phyloP scores from a whole-genome alignment of 148 eudicot species.

The Suaeda aralocaspica region DNA sequence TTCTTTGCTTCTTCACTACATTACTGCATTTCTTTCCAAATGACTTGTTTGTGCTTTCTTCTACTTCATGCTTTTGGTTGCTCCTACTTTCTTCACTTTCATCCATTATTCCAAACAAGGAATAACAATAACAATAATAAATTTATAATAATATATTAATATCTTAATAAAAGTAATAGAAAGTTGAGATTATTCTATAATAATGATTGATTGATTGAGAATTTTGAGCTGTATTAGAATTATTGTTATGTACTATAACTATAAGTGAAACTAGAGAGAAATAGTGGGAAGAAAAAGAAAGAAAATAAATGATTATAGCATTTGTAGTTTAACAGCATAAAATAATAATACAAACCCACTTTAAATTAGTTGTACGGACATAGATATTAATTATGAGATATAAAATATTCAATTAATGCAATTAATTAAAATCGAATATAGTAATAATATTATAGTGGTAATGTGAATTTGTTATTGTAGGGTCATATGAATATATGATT shows the following conservation, averaged over 20 bases:
- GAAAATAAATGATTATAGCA: neutral
- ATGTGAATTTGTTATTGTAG: too few species aligned
- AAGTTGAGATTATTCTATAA: neutral
- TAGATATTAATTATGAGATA: too few species aligned
- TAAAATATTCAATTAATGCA: too few species aligned
- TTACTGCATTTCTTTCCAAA: constrained; percentile 53
- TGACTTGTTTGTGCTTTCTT: constrained; percentile 24
- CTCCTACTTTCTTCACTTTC: constrained; percentile 12
- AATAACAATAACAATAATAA: neutral
- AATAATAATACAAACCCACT: too few species aligned
- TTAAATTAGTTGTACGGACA: too few species aligned
- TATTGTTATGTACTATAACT: neutral
- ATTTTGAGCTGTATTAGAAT: neutral
- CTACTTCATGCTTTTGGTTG: constrained; percentile 4
- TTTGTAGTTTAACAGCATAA: too few species aligned
- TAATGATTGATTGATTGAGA: neutral
- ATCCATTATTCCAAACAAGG: neutral
- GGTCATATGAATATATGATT: too few species aligned
- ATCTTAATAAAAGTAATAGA: too few species aligned
- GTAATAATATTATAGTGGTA: too few species aligned
- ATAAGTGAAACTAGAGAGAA: neutral
- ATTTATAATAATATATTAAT: neutral
- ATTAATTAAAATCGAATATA: too few species aligned
- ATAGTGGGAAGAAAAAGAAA: neutral
- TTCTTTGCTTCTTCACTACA: constrained; percentile 51